Base-by-base conservation (phyloP, 2,329 filamentous ascomycete genomes). In the Colletotrichum salicis region DNA sequence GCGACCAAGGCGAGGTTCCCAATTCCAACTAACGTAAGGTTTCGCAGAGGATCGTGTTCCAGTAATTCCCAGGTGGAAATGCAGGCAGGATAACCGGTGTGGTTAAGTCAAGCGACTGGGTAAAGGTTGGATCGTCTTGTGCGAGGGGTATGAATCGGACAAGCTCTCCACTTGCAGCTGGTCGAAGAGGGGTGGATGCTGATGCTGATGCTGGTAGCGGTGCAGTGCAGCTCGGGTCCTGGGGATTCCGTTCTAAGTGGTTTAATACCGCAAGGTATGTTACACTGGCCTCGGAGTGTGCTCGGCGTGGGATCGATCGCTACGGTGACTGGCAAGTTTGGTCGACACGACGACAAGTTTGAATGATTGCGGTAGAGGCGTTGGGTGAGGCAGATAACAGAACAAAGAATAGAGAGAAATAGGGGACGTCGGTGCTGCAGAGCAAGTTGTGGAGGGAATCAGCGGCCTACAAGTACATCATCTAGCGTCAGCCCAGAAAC, bases 401-500 rank as follows among this genome's bases (percentile, higher is more conserved):
- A 54, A 72, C 64, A 75, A 74, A 74, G 62, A 55, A 29, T 19
- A 33, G n/a, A 13, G 27, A 22, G 52, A n/a, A 41, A 48, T 57
- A 59, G 37, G 73, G 67, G 64, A 62, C 48, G 57, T 54, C 61
- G 48, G 61, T 24, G 15, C 37, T 37, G 57, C 33, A 37, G 45
- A 45, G 64, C 29, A 13, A 61, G 60, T 29, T 45, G 61, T 45
- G 31, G n/a, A 45, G 67, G 51, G 66, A 54, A 67, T 72, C 57
- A 67, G 58, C 27, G 61, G 15, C 45, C 67, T 71, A 71, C 67
- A 62, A 52, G 41, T 71, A 72, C 54, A 62, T 7, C 57, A 54
- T 56, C 29, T 58, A 48, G 60, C 66, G 67, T 72, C 67, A 72
- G 70, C 67, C 67, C 48, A 52, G 45, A 66, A 41, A 70, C 35